Evolutionary conservation across 208 protist species (phyloP).

Genomic region (Leishmania tropica): DNA sequence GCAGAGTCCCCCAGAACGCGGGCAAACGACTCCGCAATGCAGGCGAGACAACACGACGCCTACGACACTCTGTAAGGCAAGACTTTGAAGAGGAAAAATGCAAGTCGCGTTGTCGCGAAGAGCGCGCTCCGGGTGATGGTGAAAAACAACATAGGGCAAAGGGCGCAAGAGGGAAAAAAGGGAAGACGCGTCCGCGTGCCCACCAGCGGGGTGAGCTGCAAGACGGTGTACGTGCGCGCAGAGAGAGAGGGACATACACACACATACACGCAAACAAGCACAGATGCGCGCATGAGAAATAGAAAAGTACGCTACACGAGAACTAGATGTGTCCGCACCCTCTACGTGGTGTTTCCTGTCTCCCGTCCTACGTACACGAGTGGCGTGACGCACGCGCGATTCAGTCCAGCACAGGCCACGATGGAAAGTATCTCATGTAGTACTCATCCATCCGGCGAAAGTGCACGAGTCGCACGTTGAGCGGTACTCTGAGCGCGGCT

Average conservation of each 20-base stretch:
- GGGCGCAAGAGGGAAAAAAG: not conserved
- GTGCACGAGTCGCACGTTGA: constrained; percentile 50
- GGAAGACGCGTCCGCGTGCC: not conserved
- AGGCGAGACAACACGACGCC: not conserved
- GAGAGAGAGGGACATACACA: not conserved
- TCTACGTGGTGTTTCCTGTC: not conserved
- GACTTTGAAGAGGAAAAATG: not conserved
- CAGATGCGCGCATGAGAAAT: not conserved
- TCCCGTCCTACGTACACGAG: too few relatives aligned
- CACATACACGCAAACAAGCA: not conserved
- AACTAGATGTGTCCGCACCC: not conserved
- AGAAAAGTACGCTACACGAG: constrained; percentile 1
- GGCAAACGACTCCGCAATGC: not conserved
- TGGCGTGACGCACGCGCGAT: not conserved
- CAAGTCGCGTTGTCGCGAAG: too few relatives aligned
- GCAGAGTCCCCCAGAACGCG: not conserved
- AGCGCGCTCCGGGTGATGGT: too few relatives aligned
- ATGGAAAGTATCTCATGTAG: constrained; percentile 21
- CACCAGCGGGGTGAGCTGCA: not conserved
- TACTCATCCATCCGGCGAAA: constrained; percentile 29
- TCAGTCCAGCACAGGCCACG: constrained; percentile 15
- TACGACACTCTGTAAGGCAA: not conserved
- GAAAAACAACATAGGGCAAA: not conserved
- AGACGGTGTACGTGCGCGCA: not conserved
- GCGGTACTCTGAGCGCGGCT: constrained; percentile 28